Evolutionary conservation across 768 basidiomycete species (phyloP), one percentile per base, ranked within the genome.

Genomic region (Strobilomyces confusus): DNA sequence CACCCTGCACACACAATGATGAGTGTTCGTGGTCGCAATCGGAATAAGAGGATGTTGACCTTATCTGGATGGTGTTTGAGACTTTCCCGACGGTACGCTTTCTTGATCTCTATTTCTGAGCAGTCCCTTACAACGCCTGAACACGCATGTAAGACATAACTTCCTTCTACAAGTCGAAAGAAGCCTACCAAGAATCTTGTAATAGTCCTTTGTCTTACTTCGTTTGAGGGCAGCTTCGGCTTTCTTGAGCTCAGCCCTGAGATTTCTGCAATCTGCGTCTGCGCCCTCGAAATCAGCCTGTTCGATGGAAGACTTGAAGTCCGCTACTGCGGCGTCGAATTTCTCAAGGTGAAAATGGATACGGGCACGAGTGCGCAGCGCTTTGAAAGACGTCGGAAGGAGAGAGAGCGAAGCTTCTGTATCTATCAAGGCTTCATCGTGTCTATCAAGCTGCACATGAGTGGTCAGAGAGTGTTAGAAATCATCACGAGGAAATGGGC

Each of bases 151-250:
- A 36, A 53, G 47, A 26, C 9, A 17, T 17, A 9, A 17, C 7
- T 41, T 44, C 23, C n/a, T 48, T 8, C 25, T 6, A n/a, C 13
- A 30, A 25, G 2, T 17, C 13, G n/a, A 30, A n/a, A 37, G 17
- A 22, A 5, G 32, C 63, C 17, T 44, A 69, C 75, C 77, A 15
- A 91, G 75, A 60, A 90, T 90, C 72, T 89, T 89, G 68, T 89
- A 90, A 64, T 91, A 91, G 63, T 94, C 92, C 71, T 92, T 93
- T 50, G 87, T 85, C 75, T 94, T 93, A 73, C 89, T 91, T 58
- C 87, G 74, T 77, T 92, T 93, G 58, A 93, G 73, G 48, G 80
- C 84, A 4, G 80, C 81, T 70, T 95, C 90, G 0, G 91, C 91
- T 67, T 91, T 89, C 69, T 81, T 84, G 38, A 92, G 74, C 63